Conservation (phyloP, 768 basidiomycete species). For the Suillus luteus region DNA sequence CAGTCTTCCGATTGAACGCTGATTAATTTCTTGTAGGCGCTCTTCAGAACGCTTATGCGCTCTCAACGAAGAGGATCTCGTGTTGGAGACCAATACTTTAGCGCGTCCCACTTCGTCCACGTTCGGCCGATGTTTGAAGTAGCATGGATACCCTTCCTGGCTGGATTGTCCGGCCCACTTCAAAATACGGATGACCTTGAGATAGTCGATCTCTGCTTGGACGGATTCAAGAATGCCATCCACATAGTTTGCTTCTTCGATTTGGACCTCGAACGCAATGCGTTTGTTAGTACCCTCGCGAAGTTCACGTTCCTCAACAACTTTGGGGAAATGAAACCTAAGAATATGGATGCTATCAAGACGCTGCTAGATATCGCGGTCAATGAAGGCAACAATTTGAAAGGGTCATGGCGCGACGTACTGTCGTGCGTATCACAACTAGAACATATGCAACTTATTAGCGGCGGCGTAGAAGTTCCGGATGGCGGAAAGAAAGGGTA, state of each 20-base stretch:
- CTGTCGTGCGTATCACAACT: slow-evolving; percentile 96
- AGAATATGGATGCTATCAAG: slow-evolving; percentile 99
- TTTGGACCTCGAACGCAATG: slow-evolving; percentile 95
- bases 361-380: slow-evolving; percentile 91
- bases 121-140: slow-evolving; percentile 99
- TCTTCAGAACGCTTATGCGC: slow-evolving; percentile 91
- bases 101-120: slow-evolving; percentile 94
- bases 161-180: slow-evolving; percentile 90
- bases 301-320: slow-evolving; percentile 99
- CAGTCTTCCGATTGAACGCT: slow-evolving; percentile 11
- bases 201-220: slow-evolving; percentile 86
- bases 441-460: slow-evolving; percentile 98
- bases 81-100: slow-evolving; percentile 87
- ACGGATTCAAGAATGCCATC: slow-evolving; percentile 97
- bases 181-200: slow-evolving; percentile 96
- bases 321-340: slow-evolving; percentile 97
- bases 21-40: slow-evolving; percentile 52
- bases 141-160: slow-evolving; percentile 98
- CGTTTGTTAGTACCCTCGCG: slow-evolving; percentile 92
- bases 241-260: slow-evolving; percentile 97
- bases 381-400: slow-evolving; percentile 94
- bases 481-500: slow-evolving; percentile 83
- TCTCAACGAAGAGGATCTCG: slow-evolving; percentile 86
- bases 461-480: slow-evolving; percentile 82
- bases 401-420: slow-evolving; percentile 96